These are phyloP conservation scores for Arthroderma uncinatum DNA, from an alignment of 2,329 filamentous ascomycete species.

Conservation along the genomic window DNA sequence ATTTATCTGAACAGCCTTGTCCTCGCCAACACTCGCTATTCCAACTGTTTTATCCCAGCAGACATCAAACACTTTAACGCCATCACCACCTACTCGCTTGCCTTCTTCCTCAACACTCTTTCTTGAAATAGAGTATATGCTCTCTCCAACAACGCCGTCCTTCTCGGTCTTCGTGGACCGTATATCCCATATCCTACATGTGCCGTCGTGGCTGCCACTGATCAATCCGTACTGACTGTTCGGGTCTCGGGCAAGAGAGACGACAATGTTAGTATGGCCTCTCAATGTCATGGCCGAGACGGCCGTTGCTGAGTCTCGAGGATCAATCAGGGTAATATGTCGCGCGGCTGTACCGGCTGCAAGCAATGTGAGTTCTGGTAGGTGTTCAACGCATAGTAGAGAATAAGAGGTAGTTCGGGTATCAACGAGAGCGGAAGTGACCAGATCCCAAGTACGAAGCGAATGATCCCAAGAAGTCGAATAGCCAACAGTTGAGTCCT, in stretches of 20 bases:
- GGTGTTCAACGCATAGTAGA: constrained; percentile 64
- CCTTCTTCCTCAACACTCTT: constrained; percentile 57
- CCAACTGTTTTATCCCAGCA: constrained; percentile 77
- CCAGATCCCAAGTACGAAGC: constrained; percentile 79
- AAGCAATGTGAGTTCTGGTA: constrained; percentile 54
- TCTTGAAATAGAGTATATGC: constrained; percentile 63
- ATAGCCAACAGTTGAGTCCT: constrained; percentile 80
- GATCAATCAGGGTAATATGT: constrained; percentile 88
- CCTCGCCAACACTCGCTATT: constrained; percentile 84
- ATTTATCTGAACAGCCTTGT: constrained; percentile 91
- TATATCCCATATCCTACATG: constrained; percentile 88
- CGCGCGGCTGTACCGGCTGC: constrained; percentile 71
- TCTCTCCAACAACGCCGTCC: constrained; percentile 54
- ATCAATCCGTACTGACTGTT: constrained; percentile 72
- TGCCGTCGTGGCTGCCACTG: constrained; percentile 84
- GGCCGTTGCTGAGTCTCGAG: constrained; percentile 61
- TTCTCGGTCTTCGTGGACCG: constrained; percentile 52
- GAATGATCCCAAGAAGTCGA: constrained; percentile 85
- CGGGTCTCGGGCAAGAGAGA: constrained; percentile 48
- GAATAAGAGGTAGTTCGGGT: constrained; percentile 74
- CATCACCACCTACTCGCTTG: constrained; percentile 60
- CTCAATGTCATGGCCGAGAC: constrained; percentile 83
- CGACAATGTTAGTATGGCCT: constrained; percentile 68
- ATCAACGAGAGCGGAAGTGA: constrained; percentile 66
- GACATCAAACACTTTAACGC: constrained; percentile 81